Base-by-base conservation (phyloP, 768 basidiomycete species). In the Suillus placidus region DNA sequence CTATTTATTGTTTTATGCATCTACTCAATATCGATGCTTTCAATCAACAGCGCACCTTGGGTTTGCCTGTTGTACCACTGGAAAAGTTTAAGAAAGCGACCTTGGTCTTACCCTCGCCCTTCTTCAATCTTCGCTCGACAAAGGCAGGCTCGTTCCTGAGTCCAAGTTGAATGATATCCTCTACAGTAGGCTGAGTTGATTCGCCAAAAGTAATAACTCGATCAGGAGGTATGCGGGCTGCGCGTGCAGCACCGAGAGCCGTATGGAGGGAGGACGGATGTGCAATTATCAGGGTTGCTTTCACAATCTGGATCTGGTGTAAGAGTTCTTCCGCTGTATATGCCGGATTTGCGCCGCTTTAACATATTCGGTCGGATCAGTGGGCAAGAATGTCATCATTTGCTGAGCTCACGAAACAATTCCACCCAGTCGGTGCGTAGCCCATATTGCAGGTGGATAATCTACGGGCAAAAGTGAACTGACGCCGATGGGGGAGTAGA, bases 61-160 rank as follows among this genome's bases (percentile, higher is more conserved):
- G 80, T 71, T 75, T 78, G 74, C 90, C 90, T 26, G 91, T 92
- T 26, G 90, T 92, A 14, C 90, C 90, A 67, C 89, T 91, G 1
- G 90, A 91, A 68, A 92, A 90, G 61, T 83, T 85, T 62, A 92
- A 77, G 68, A 91, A 88, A 4, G 90, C 90, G n/a, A 92, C 65
- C 52, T 85, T 83, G 18, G 79, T 84, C 71, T 82, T 87, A 26
- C 80, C 86, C 74, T 90, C 90, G 8, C 88, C 90, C 14, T 81
- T 80, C 30, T 72, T 69, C 49, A 91, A 79, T 37, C 71, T 76
- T n/a, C 78, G 76, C 61, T 89, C 85, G 37, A 73, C 72, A 69
- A 85, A 90, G 61, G 67, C 72, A 68, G 67, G 78, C 66, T 51
- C 75, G 68, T 66, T 71, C 68, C 64, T 70, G 71, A 71, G 71